Conservation (phyloP, 352 stramenopile species). For the Globisporangium heterothallicum region DNA sequence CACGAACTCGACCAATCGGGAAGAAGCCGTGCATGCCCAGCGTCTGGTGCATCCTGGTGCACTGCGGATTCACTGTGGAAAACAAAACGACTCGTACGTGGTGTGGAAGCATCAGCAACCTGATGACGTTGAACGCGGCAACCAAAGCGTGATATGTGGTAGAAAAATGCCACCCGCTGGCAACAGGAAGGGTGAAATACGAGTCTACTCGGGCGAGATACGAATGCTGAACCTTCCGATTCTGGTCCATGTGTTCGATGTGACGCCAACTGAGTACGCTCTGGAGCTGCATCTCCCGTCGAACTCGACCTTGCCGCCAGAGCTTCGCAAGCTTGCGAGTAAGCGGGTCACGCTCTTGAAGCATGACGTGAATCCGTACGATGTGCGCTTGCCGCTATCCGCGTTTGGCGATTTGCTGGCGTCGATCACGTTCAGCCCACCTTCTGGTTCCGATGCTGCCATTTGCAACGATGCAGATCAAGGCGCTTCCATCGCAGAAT, state of each 20-base stretch:
- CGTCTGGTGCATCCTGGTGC: constrained; percentile 21
- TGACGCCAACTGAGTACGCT: constrained; percentile 18
- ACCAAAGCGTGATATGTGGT: neutral
- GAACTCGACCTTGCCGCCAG: neutral
- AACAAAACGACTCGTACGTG: constrained; percentile 14
- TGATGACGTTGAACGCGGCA: no score
- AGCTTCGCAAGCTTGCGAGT: neutral
- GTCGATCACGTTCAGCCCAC: constrained; percentile 17
- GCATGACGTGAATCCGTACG: constrained; percentile 42
- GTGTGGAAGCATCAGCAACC: constrained; percentile 42
- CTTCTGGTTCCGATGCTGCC: neutral
- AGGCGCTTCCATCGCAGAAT: neutral
- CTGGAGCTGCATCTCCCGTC: constrained; percentile 11
- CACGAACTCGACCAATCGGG: constrained; percentile 16
- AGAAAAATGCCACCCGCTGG: no score
- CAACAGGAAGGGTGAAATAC: neutral
- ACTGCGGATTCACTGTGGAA: constrained; percentile 19
- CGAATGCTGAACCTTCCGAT: constrained; percentile 9
- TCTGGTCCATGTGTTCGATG: constrained; percentile 25
- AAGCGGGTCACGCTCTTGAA: constrained; percentile 29
- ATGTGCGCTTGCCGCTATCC: constrained; percentile 29
- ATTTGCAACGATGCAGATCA: neutral
- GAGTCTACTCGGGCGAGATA: constrained; percentile 38
- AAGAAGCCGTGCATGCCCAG: constrained; percentile 16
- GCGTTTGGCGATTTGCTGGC: constrained; percentile 38